Conservation (phyloP, 2,329 filamentous ascomycete genomes). For the Xenoacremonium recifei region DNA sequence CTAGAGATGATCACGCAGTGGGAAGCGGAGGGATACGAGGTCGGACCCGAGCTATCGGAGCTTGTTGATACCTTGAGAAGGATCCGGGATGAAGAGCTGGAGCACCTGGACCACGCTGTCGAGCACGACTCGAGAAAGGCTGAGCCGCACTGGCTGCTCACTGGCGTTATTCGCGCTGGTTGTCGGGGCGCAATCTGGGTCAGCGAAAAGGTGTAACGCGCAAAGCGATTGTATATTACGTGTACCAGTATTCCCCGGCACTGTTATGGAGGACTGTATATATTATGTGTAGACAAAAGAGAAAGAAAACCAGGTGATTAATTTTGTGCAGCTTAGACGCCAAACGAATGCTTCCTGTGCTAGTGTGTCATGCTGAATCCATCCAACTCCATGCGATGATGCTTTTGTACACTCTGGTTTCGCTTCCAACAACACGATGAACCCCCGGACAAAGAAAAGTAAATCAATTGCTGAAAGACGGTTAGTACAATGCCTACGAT, state of each 20-base stretch:
- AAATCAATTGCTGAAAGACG: slow-evolving; percentile 30
- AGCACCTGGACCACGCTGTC: slow-evolving; percentile 94
- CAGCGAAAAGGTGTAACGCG: slow-evolving; percentile 65
- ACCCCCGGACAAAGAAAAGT: background rate
- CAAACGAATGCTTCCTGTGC: slow-evolving; percentile 15
- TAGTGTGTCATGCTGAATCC: slow-evolving; percentile 11
- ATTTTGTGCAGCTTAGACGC: slow-evolving; percentile 11
- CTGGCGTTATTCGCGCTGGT: slow-evolving; percentile 82
- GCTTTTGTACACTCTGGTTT: slow-evolving; percentile 10
- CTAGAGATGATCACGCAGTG: slow-evolving; percentile 78
- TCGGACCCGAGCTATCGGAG: slow-evolving; percentile 73
- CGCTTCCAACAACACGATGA: background rate
- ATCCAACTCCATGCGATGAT: slow-evolving; percentile 25
- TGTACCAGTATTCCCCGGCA: slow-evolving; percentile 18
- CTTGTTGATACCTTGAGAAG: slow-evolving; percentile 73
- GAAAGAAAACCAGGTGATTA: slow-evolving; percentile 12
- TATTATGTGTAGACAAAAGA: slow-evolving; percentile 15
- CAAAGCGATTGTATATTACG: slow-evolving; percentile 24
- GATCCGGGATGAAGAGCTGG: slow-evolving; percentile 93
- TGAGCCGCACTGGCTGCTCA: slow-evolving; percentile 84
- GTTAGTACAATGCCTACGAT: slow-evolving; percentile 27
- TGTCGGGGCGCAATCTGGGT: slow-evolving; percentile 93
- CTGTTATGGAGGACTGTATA: slow-evolving; percentile 10
- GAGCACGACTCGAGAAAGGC: slow-evolving; percentile 91
- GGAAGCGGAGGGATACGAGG: slow-evolving; percentile 73